A percentile compares a stretch with the other conserved stretches of the same genome.
Conservation (phyloP, 805 yeast species). For the Yarrowia deformans region DNA sequence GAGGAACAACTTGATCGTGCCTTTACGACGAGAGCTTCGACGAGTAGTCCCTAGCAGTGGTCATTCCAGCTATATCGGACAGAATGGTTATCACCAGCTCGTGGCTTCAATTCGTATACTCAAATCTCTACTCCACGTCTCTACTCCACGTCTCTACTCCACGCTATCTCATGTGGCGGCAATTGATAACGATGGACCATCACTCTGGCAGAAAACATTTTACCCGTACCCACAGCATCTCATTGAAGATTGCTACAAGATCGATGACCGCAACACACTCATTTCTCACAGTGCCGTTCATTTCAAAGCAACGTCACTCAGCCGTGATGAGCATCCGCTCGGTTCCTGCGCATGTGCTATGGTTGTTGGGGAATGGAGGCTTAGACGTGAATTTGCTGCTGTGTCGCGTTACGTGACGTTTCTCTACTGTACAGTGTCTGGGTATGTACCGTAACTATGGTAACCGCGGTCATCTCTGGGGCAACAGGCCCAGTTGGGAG, state of each 20-base stretch:
- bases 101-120: too few relatives aligned
- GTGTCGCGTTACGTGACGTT: conserved; percentile 26
- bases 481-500: background rate
- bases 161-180: background rate
- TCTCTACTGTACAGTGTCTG: conserved; percentile 10
- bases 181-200: background rate
- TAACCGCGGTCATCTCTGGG: background rate
- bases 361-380: conserved; percentile 13
- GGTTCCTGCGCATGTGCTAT: background rate
- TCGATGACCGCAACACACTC: background rate
- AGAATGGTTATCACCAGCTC: too few relatives aligned
- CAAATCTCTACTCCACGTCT: too few relatives aligned
- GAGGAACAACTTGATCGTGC: too few relatives aligned
- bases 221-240: too few relatives aligned
- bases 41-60: too few relatives aligned
- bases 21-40: too few relatives aligned
- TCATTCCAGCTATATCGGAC: too few relatives aligned
- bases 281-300: background rate
- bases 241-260: too few relatives aligned
- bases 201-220: background rate
- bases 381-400: conserved; percentile 1
- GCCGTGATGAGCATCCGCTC: background rate
- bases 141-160: too few relatives aligned
- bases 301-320: too few relatives aligned
- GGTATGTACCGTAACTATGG: background rate